Conservation (phyloP, 495 filamentous ascomycete species). For the Xylaria acuta region DNA sequence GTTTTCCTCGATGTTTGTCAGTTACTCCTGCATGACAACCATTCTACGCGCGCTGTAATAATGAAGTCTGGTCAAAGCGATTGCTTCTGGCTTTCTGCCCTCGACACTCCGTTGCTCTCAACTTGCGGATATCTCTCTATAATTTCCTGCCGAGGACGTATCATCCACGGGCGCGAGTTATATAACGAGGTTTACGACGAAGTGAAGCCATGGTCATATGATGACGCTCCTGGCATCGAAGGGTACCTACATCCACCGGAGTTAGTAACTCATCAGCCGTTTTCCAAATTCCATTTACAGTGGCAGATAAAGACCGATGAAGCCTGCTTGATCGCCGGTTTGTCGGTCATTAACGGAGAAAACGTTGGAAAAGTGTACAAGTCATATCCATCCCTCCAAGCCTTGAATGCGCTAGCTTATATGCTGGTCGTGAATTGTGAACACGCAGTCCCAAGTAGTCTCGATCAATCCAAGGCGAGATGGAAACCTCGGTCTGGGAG, state of each 20-base stretch:
- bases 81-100: conserved; percentile 6
- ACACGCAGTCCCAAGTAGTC: background rate
- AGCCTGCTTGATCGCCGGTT: background rate
- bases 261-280: background rate
- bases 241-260: background rate
- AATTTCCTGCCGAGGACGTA: background rate
- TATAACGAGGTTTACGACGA: background rate
- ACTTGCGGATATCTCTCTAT: background rate
- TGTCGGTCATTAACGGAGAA: background rate
- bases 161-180: background rate
- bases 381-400: background rate
- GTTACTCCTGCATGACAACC: background rate
- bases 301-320: background rate
- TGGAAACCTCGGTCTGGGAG: background rate
- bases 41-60: background rate
- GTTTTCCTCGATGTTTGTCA: background rate
- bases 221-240: background rate
- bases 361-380: background rate
- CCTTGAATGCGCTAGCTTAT: background rate
- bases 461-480: background rate
- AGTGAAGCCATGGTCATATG: background rate
- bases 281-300: background rate
- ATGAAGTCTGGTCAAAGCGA: background rate
- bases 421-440: background rate
- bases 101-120: background rate